These are phyloP conservation scores for Tylopilus sp. DNA, from an alignment of 768 basidiomycete genomes.

Conservation along the genomic window DNA sequence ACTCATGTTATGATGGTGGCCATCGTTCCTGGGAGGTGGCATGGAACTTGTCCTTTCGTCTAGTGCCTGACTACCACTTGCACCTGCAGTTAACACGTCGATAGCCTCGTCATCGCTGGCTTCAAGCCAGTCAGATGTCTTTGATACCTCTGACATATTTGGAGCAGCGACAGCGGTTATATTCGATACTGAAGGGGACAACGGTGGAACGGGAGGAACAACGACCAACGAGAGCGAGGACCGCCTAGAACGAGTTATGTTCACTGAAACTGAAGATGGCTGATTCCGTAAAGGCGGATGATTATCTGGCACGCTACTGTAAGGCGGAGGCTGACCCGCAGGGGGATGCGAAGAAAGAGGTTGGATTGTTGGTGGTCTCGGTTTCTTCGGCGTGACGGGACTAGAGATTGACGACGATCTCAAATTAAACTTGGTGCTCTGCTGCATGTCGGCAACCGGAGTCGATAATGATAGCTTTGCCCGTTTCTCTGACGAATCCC, in stretches of 20 bases:
- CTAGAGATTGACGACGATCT: constrained; percentile 21
- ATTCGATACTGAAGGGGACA: constrained; percentile 39
- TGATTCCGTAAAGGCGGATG: constrained; percentile 37
- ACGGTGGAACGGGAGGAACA: constrained; percentile 31
- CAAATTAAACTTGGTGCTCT: constrained; percentile 16
- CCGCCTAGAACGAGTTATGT: constrained; percentile 43
- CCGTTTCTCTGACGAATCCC: constrained; percentile 45
- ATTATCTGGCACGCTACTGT: constrained; percentile 36
- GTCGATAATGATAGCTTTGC: constrained; percentile 50
- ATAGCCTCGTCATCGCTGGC: constrained; percentile 86
- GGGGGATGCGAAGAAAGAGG: constrained; percentile 24
- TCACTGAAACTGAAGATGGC: constrained; percentile 41
- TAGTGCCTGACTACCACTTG: constrained; percentile 76
- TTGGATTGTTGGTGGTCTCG: constrained; percentile 26
- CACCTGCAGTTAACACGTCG: constrained; percentile 73
- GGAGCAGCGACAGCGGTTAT: constrained; percentile 29
- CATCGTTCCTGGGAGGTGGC: constrained; percentile 29
- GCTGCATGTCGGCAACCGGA: constrained; percentile 33
- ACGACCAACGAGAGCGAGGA: constrained; percentile 63
- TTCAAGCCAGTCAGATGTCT: constrained; percentile 69
- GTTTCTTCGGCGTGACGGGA: constrained; percentile 21
- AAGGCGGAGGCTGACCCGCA: constrained; percentile 67
- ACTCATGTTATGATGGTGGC: constrained; percentile 16
- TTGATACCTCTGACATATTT: constrained; percentile 42
- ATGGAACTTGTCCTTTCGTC: constrained; percentile 77